Evolutionary conservation across 352 stramenopile species (phyloP), one percentile per base, ranked within the genome.

Genomic region (Stramenopiles sp.): DNA sequence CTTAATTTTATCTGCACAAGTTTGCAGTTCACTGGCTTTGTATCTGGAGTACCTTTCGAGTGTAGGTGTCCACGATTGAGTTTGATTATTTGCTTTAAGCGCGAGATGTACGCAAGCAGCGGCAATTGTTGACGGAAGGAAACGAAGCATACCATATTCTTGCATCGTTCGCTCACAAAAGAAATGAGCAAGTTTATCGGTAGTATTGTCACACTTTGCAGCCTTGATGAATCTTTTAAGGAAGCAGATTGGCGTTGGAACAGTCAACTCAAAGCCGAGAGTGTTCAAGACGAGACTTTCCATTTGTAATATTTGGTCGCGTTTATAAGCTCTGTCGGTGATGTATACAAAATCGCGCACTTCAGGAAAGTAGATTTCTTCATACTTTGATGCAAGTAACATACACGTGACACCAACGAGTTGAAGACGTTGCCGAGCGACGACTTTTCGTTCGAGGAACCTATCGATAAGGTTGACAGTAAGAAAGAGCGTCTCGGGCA

Each of bases 281-380:
- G 59, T 60, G 35, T 78, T 78, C 15, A 96, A 60, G 53, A 99
- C 84, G 19, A 70, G 62, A 45, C 74, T 61, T 56, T 99, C 87
- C 79, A 90, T 91, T 21, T 66, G 52, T 36, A 87, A 52, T 22
- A 77, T 53, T 42, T 83, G 54, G 28, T 71, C 43, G 38, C 58
- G 53, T n/a, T 61, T 75, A 58, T 95, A 98, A 2, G 81, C 77
- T 21, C 71, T 57, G 55, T 96, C 79, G 35, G 80, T 93, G 50
- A 97, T 91, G 55, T 91, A 93, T 39, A 95, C 65, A 24, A 96
- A 59, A 50, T 96, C 83, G 10, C 68, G 54, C 37, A 94, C 68
- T 52, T 93, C 75, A 7, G 79, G 78, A 6, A 78, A 75, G 49
- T 94, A 93, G 40, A 96, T 93, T 54, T 99, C 85, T 51, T 99